Base-by-base conservation (phyloP, 495 filamentous ascomycete genomes). In the Massariosphaeria phaeospora region DNA sequence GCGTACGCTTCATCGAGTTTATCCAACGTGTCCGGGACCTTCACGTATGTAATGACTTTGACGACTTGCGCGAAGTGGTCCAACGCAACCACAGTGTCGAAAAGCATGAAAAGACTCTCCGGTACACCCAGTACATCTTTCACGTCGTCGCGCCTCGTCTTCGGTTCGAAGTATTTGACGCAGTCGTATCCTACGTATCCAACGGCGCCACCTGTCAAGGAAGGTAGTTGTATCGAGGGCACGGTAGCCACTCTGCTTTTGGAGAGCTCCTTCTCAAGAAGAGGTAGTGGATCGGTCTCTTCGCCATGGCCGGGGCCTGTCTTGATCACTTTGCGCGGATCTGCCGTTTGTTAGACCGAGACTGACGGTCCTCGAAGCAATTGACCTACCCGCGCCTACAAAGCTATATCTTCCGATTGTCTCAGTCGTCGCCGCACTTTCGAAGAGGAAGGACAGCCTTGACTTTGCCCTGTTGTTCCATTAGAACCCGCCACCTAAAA, bases 111-210 rank as follows among this genome's bases (percentile, higher is more conserved):
- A 1, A 98, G 73, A 12, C 87, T 88, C 73, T 98, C 93, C 1
- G 93, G 93, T 17, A 95, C 85, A 36, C 84, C 72, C 15, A 97
- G 77, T 2, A 91, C 74, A 72, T 98, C 93, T 70, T 91, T 86
- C 74, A 96, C 81, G 2, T 84, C 61, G 23, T 64, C 79, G 35
- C 91, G 80, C 15, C 81, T 82, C 1, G 93, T 96, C 75, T 86
- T 89, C 26, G 93, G 93, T 73, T 98, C 93, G 59, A 98, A 98
- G 70, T 98, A 98, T 66, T 83, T 82, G 56, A 98, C 86, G 70
- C 93, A 98, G 68, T 98, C 93, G 67, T 97, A 98, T 33, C 89
- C 89, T 4, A 98, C 87, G 67, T 97, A 98, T 51, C 93, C 93
- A 64, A 98, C 85, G 2, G 91, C 93, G 29, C 94, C 93, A 41